Conservation (phyloP, 2,329 filamentous ascomycete genomes). For the Tolypocladium inflatum region DNA sequence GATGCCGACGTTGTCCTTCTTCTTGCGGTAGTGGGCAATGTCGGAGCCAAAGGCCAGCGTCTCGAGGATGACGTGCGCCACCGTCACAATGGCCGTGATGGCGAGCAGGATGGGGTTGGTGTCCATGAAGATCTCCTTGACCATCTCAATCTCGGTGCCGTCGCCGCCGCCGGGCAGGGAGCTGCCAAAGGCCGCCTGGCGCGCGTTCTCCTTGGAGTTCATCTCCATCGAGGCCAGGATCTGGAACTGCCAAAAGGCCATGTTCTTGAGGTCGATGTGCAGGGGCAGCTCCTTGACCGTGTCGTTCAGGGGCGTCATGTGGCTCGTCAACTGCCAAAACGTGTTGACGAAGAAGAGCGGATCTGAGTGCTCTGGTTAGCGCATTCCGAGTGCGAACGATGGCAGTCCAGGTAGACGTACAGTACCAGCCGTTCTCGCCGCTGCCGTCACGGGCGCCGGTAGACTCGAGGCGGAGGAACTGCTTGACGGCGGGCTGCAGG, state of each 20-base stretch:
- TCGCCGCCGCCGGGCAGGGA: slow-evolving; percentile 70
- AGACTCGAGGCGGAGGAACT: slow-evolving; percentile 70
- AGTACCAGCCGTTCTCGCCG: slow-evolving; percentile 89
- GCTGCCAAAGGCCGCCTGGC: slow-evolving; percentile 66
- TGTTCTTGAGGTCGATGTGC: slow-evolving; percentile 73
- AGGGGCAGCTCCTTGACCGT: slow-evolving; percentile 77
- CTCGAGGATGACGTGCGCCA: slow-evolving; percentile 92
- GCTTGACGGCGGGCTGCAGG: slow-evolving; percentile 64
- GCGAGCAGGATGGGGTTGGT: slow-evolving; percentile 86
- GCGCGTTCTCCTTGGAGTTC: slow-evolving; percentile 73
- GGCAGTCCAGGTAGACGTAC: slow-evolving; percentile 21
- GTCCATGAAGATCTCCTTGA: slow-evolving; percentile 91
- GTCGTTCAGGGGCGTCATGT: slow-evolving; percentile 87
- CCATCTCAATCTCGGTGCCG: slow-evolving; percentile 89
- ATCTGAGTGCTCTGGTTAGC: slow-evolving; percentile 25
- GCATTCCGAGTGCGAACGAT: neutral
- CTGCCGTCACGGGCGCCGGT: slow-evolving; percentile 73
- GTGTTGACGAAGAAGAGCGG: slow-evolving; percentile 89
- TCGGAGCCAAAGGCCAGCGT: slow-evolving; percentile 95
- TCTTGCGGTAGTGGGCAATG: slow-evolving; percentile 96
- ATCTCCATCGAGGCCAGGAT: slow-evolving; percentile 77
- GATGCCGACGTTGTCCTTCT: slow-evolving; percentile 98
- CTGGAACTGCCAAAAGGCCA: slow-evolving; percentile 84
- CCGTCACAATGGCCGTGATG: slow-evolving; percentile 73
- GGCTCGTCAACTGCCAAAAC: slow-evolving; percentile 89